Conservation (phyloP, 305 asterid genomes). For the Fraxinus xanthoxyloides region DNA sequence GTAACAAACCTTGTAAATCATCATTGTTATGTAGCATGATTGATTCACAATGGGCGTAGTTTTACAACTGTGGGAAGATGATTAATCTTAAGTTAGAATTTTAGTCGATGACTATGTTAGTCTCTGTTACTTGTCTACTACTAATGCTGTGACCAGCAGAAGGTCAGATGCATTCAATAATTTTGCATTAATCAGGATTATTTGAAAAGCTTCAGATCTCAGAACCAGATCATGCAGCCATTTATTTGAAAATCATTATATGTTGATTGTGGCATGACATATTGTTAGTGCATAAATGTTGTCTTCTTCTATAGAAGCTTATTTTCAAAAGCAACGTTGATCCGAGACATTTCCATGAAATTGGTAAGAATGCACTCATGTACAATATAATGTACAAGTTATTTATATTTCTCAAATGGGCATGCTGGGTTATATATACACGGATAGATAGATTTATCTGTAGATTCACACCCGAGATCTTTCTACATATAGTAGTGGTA, state of each 20-base stretch:
- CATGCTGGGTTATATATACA: background rate
- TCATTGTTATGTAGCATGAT: too few species aligned
- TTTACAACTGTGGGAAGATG: background rate
- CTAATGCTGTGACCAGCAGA: background rate
- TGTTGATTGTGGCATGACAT: background rate
- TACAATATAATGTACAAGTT: background rate
- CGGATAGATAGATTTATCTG: too few species aligned
- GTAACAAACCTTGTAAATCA: too few species aligned
- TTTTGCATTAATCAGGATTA: background rate
- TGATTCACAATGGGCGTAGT: background rate
- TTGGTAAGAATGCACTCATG: background rate
- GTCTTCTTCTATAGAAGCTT: background rate
- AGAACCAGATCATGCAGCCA: background rate
- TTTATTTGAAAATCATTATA: background rate
- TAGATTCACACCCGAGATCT: background rate
- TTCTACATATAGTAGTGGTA: background rate
- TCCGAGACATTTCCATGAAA: background rate
- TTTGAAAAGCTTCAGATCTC: background rate
- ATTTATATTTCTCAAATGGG: background rate
- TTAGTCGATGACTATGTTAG: background rate
- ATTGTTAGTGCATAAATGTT: slow-evolving; percentile 3
- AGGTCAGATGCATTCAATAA: background rate
- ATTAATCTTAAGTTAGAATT: background rate
- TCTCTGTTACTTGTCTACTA: background rate
- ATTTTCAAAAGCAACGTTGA: background rate